Conservation (phyloP, 345 rosid species). For the Durio zibethinus region DNA sequence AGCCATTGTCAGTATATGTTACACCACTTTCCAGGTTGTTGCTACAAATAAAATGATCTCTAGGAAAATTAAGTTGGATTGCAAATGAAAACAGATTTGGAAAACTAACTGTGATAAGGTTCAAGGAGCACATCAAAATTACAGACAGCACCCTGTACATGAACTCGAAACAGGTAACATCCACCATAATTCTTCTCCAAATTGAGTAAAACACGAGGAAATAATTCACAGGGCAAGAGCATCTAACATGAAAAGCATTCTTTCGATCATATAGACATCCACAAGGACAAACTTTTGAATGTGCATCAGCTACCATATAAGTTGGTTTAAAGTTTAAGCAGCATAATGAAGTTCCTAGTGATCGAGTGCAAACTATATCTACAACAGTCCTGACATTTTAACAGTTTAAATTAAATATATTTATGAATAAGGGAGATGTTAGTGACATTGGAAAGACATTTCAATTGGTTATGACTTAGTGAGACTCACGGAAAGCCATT, state of each 20-base stretch:
- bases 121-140: background rate
- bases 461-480: background rate
- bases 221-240: background rate
- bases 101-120: background rate
- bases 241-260: constrained; percentile 4
- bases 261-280: background rate
- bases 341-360: background rate
- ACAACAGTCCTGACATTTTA: background rate
- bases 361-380: background rate
- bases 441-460: background rate
- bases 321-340: background rate
- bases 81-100: background rate
- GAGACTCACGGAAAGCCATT: background rate
- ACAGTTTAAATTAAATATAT: too few species aligned
- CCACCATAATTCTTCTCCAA: background rate
- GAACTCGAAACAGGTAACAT: background rate
- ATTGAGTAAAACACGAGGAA: background rate
- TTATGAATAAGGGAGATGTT: background rate
- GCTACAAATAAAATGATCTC: background rate
- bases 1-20: background rate
- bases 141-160: background rate
- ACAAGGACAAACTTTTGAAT: background rate
- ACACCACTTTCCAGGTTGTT: background rate
- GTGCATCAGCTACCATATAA: background rate
- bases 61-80: background rate